These are phyloP conservation scores for Backusella psychrophila DNA, from an alignment of 192 early-diverging fungal genomes.

Conservation along the genomic window DNA sequence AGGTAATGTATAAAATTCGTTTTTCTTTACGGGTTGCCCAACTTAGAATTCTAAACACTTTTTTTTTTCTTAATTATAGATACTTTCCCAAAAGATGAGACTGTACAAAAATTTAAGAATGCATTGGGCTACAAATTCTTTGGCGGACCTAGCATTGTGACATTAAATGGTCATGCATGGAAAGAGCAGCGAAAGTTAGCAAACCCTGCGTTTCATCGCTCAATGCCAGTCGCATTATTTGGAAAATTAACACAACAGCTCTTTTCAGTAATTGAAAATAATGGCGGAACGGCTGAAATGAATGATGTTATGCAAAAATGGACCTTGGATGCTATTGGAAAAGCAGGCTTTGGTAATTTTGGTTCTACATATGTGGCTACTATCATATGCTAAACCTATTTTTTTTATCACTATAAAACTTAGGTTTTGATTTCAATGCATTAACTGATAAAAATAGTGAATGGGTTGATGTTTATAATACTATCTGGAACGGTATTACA, in stretches of 20 bases:
- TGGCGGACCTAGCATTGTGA: background rate
- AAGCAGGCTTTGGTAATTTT: background rate
- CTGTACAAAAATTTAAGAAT: background rate
- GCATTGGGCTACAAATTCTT: background rate
- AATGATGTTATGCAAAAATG: background rate
- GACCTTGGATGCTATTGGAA: background rate
- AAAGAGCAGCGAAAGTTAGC: constrained; percentile 17
- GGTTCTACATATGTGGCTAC: background rate
- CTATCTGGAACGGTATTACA: background rate
- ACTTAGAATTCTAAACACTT: background rate
- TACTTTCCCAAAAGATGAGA: too few relatives aligned
- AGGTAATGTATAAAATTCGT: background rate
- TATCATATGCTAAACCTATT: background rate
- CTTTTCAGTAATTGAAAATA: background rate
- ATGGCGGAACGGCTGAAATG: background rate
- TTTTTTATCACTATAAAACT: background rate
- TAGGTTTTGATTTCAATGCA: constrained; percentile 15
- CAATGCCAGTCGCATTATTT: constrained; percentile 18
- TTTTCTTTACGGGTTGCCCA: background rate
- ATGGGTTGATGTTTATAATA: constrained; percentile 8
- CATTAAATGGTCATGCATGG: background rate
- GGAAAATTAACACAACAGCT: background rate
- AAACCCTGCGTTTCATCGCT: constrained; percentile 19
- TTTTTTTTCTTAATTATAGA: background rate
- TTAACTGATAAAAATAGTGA: background rate